Conservation (phyloP, 2,329 filamentous ascomycete species). For the Aspergillus sp. region DNA sequence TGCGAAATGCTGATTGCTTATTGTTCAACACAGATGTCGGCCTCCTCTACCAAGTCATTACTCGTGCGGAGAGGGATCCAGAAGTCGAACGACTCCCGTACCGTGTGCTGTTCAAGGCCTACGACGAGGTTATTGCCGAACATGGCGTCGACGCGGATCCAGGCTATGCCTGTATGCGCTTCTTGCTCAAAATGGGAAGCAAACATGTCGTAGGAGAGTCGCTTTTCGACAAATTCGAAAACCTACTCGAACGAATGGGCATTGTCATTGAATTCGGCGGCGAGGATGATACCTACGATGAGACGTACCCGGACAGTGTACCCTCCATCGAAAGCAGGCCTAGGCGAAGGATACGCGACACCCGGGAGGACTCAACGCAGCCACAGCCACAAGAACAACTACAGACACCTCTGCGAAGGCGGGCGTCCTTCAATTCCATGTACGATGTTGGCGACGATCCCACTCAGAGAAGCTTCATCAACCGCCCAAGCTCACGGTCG, state of each 20-base stretch:
- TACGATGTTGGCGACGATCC: slow-evolving; percentile 56
- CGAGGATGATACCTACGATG: slow-evolving; percentile 44
- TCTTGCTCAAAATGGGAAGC: slow-evolving; percentile 77
- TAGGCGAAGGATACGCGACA: slow-evolving; percentile 22
- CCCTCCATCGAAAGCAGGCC: slow-evolving; percentile 26
- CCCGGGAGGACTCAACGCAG: slow-evolving; percentile 27
- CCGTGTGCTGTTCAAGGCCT: slow-evolving; percentile 77
- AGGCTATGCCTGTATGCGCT: slow-evolving; percentile 73
- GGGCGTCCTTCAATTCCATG: slow-evolving; percentile 58
- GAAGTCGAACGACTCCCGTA: slow-evolving; percentile 68
- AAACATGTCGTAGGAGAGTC: slow-evolving; percentile 55
- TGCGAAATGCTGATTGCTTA: background rate
- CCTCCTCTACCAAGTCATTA: slow-evolving; percentile 75
- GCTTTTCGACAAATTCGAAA: slow-evolving; percentile 70
- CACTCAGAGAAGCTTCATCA: slow-evolving; percentile 43
- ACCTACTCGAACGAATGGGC: slow-evolving; percentile 67
- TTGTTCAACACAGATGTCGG: slow-evolving; percentile 65
- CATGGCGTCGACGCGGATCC: slow-evolving; percentile 71
- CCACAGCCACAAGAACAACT: slow-evolving; percentile 6
- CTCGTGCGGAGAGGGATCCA: slow-evolving; percentile 66
- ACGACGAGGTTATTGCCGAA: slow-evolving; percentile 72
- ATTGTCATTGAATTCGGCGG: slow-evolving; percentile 68
- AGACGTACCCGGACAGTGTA: slow-evolving; percentile 28
- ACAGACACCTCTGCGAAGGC: slow-evolving; percentile 39
- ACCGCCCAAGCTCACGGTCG: slow-evolving; percentile 46